phyloP scores from a whole-genome alignment of 345 rosid genomes.

The Eucalyptus marginata region DNA sequence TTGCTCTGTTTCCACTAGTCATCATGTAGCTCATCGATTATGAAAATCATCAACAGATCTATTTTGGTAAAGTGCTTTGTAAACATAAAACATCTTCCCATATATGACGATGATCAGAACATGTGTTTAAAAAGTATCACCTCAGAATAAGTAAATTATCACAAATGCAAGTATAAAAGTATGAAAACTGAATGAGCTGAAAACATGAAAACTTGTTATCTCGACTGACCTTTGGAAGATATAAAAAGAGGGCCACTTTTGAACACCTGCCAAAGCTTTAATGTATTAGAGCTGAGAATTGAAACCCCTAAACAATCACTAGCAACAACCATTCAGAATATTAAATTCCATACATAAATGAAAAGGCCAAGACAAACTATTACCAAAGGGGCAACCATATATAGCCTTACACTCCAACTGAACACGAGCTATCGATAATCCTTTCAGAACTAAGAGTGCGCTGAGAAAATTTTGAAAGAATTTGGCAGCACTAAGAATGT shows the following conservation, averaged over 20 bases:
- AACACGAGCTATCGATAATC: background rate
- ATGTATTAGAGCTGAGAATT: background rate
- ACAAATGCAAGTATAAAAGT: background rate
- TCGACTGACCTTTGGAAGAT: constrained; percentile 83
- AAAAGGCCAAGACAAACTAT: background rate
- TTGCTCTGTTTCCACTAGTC: background rate
- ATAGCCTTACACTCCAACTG: background rate
- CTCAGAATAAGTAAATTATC: background rate
- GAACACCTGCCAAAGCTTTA: constrained; percentile 51
- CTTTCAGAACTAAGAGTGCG: background rate
- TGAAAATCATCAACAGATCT: background rate
- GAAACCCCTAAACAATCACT: background rate
- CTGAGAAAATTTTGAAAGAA: background rate
- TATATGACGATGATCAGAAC: background rate
- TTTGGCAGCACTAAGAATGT: background rate
- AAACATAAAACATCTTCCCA: background rate
- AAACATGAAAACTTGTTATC: background rate
- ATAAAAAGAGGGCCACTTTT: constrained; percentile 95
- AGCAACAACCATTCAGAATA: background rate
- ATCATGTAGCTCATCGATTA: background rate
- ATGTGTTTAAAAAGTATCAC: background rate
- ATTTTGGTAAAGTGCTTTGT: background rate
- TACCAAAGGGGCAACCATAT: background rate
- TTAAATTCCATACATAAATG: background rate
- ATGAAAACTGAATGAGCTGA: background rate